Percentiles rank a stretch among this genome's conserved stretches.
These are phyloP conservation scores for Zizania latifolia DNA, from an alignment of 176 grass and related monocot species.

Conservation along the genomic window DNA sequence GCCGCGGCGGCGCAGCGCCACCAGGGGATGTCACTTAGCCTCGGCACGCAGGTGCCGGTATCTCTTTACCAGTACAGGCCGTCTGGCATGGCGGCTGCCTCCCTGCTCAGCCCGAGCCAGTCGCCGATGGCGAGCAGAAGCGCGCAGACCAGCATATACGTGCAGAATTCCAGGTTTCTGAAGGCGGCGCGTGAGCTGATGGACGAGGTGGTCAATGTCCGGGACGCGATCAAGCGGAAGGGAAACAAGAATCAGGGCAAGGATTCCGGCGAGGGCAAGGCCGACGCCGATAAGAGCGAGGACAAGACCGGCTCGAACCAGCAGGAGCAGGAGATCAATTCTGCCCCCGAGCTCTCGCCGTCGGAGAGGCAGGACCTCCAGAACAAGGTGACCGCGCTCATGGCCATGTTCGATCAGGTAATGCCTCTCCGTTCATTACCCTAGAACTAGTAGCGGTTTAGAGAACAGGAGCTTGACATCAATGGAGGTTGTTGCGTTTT, in stretches of 20 bases:
- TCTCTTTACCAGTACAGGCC: slow-evolving; percentile 63
- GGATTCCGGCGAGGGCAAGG: slow-evolving; percentile 50
- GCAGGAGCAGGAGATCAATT: slow-evolving; percentile 42
- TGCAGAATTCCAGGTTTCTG: slow-evolving; percentile 73
- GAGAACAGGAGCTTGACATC: not conserved
- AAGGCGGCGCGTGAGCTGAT: slow-evolving; percentile 66
- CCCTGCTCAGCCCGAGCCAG: slow-evolving; percentile 40
- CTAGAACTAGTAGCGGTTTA: not conserved
- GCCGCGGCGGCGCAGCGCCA: slow-evolving; percentile 30
- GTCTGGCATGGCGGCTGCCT: slow-evolving; percentile 32
- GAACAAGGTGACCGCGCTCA: slow-evolving; percentile 82
- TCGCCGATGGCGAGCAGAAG: slow-evolving; percentile 30
- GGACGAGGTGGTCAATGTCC: slow-evolving; percentile 71
- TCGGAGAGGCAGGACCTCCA: slow-evolving; percentile 85
- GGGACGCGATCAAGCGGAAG: slow-evolving; percentile 57
- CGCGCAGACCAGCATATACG: slow-evolving; percentile 28
- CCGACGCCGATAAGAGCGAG: slow-evolving; percentile 43
- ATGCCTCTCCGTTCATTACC: not conserved
- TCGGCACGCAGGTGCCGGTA: slow-evolving; percentile 63
- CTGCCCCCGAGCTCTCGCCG: slow-evolving; percentile 54
- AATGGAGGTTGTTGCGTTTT: not conserved
- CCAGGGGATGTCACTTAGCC: slow-evolving; percentile 81
- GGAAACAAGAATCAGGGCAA: slow-evolving; percentile 40
- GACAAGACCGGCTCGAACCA: slow-evolving; percentile 18
- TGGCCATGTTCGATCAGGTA: slow-evolving; percentile 90